phyloP scores from a whole-genome alignment of 2,329 filamentous ascomycete genomes.

The Trichoderma sp. region DNA sequence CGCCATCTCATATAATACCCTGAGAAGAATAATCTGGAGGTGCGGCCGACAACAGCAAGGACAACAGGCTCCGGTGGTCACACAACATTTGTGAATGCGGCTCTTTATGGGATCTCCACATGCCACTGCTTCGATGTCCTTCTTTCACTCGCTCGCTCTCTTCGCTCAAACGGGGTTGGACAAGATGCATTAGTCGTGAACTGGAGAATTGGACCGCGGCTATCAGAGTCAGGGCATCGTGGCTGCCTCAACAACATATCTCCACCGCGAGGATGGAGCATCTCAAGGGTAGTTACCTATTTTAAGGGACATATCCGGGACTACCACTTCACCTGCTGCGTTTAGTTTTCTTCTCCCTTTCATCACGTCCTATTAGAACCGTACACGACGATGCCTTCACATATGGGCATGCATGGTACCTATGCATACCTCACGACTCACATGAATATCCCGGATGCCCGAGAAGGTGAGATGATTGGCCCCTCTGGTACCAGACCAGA shows the following conservation, averaged over 20 bases:
- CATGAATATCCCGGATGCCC: slow-evolving; percentile 31
- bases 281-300: background rate
- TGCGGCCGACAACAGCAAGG: background rate
- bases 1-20: background rate
- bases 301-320: slow-evolving; percentile 2
- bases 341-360: slow-evolving; percentile 2
- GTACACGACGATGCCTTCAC: slow-evolving; percentile 14
- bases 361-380: slow-evolving; percentile 6
- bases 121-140: background rate
- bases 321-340: background rate
- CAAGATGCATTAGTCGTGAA: background rate
- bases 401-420: slow-evolving; percentile 21
- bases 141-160: background rate
- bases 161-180: background rate
- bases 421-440: slow-evolving; percentile 36
- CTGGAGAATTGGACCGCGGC: background rate
- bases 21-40: background rate
- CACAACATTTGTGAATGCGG: slow-evolving; percentile 18
- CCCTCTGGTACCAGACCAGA: background rate
- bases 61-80: slow-evolving; percentile 13
- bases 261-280: slow-evolving; percentile 2
- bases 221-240: background rate
- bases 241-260: background rate
- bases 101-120: slow-evolving; percentile 6
- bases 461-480: slow-evolving; percentile 1